phyloP scores from a whole-genome alignment of 106 monocot species.

The Phalaenopsis equestris region DNA sequence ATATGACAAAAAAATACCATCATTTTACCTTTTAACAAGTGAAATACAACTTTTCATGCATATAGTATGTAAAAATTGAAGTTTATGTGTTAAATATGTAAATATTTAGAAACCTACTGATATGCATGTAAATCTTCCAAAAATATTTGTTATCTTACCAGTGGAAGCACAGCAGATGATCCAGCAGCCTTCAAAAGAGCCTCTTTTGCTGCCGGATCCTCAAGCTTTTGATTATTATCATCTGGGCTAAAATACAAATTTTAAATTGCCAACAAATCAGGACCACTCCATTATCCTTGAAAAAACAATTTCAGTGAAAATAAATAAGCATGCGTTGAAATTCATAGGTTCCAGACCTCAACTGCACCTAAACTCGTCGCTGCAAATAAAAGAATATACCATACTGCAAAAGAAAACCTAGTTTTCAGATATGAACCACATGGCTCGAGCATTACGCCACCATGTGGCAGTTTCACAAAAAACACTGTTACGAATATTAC shows the following conservation, averaged over 20 bases:
- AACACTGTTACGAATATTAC: no score
- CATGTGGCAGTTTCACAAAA: background rate
- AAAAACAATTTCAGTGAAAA: background rate
- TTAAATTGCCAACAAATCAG: background rate
- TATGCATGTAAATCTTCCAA: no score
- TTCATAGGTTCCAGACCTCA: background rate
- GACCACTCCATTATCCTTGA: background rate
- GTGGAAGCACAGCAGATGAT: background rate
- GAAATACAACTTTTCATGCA: no score
- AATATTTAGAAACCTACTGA: no score
- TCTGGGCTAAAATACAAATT: slow-evolving; percentile 7
- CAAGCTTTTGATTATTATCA: background rate
- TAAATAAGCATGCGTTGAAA: background rate
- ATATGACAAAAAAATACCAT: no score
- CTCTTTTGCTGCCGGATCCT: background rate
- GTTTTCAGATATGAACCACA: background rate
- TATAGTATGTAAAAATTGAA: no score
- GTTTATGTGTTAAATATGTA: no score
- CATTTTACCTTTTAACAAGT: no score
- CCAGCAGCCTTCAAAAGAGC: background rate
- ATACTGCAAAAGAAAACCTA: background rate
- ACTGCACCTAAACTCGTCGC: background rate
- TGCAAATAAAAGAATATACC: no score
- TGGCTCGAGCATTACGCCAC: background rate
- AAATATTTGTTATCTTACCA: background rate